Evolutionary conservation across 176 grass and related monocot species (phyloP), one percentile per base, ranked within the genome.

Genomic region (Musa troglodytarum): DNA sequence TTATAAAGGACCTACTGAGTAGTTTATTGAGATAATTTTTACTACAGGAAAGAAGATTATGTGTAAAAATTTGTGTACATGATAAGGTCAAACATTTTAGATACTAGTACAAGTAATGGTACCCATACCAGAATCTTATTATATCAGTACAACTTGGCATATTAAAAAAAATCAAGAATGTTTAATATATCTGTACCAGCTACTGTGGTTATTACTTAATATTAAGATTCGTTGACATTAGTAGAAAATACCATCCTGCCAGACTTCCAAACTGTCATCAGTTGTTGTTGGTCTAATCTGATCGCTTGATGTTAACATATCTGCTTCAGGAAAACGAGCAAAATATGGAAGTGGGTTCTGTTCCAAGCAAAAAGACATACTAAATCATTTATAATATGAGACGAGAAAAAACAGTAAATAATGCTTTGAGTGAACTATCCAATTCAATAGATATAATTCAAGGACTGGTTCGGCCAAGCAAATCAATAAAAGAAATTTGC

Each of bases 301-400:
- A 77, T 99, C 95, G 50, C 91, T 94, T 74, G 95, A 99, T 17
- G 91, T 83, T 80, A 99, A 87, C 43, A 99, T 75, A 94, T 99
- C 91, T 78, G 91, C 88, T 70, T 86, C 83, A 21, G 91, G 91
- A 84, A 87, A 91, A 14, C 91, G 86, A 70, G 95, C 83, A 65
- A 99, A 79, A 76, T 99, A 94, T 64, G 90, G 78, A 69, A 94
- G 58, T 3, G 95, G 95, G 84, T 94, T 88, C 91, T 87, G 81
- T 83, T 81, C 50, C 54, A 76, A 61, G 77, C 62, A 78, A 74
- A 77, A 77, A 52, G 15, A 67, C 25, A 71, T 67, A 53, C 22
- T 22, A 61, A 24, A 53, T 58, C 34, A 43, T 43, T 43, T 43
- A 43, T 43, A 73, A 52, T 65, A 64, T 67, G 17, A 57, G 68